Evolutionary conservation across 2,329 filamentous ascomycete species (phyloP).

Genomic region (Dothidotthia symphoricarpi): DNA sequence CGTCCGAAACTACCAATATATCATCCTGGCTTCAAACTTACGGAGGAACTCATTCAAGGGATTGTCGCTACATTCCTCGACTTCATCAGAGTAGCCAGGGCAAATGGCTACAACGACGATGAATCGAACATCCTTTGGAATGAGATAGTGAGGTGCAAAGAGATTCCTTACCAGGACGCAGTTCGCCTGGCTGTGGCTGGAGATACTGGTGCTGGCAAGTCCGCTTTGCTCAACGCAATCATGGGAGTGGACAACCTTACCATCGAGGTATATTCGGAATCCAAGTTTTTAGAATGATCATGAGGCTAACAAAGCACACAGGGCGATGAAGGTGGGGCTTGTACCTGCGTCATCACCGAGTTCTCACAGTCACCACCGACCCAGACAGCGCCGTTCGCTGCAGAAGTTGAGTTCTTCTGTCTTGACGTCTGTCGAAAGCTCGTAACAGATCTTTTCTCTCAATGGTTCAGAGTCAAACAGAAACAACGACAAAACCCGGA

Average conservation of each 20-base stretch:
- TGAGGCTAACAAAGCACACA: slow-evolving; percentile 2
- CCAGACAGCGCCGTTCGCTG: slow-evolving; percentile 7
- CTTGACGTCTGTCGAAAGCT: slow-evolving; percentile 3
- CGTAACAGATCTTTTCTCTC: slow-evolving; percentile 3
- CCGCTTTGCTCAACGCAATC: slow-evolving; percentile 15
- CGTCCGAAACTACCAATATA: slow-evolving; percentile 15
- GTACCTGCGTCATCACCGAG: slow-evolving; percentile 13
- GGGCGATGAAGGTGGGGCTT: slow-evolving; percentile 8
- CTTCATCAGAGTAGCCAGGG: slow-evolving; percentile 1
- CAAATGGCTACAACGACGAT: neutral
- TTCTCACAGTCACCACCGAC: slow-evolving; percentile 4
- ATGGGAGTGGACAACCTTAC: slow-evolving; percentile 10
- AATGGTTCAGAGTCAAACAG: slow-evolving; percentile 3
- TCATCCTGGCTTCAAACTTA: slow-evolving; percentile 13
- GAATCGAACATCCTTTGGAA: slow-evolving; percentile 8
- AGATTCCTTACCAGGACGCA: slow-evolving; percentile 1
- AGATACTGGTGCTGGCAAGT: slow-evolving; percentile 20
- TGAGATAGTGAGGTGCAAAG: neutral
- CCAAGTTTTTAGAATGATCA: neutral
- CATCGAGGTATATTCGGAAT: slow-evolving; percentile 7
- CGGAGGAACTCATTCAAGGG: neutral
- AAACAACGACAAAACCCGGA: slow-evolving; percentile 6
- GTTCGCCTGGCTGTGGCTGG: slow-evolving; percentile 14
- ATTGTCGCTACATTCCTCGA: slow-evolving; percentile 3
- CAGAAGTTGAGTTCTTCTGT: slow-evolving; percentile 14